Evolutionary conservation across 2,329 filamentous ascomycete species (phyloP), one percentile per base, ranked within the genome.

Genomic region (Exophiala spinifera): DNA sequence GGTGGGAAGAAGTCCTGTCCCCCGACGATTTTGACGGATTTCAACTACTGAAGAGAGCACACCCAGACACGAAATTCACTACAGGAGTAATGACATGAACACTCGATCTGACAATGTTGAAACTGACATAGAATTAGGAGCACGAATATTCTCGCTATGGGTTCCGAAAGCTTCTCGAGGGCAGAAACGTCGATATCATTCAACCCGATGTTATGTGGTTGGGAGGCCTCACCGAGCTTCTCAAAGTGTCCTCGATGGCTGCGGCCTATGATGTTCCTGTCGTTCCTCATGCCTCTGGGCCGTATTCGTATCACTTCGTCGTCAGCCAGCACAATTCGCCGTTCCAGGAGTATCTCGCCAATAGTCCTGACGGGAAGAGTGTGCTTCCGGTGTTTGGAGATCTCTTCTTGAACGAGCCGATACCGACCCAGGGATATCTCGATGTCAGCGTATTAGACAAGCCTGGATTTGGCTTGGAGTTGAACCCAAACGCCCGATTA

Each of bases 191-290:
- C 56, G 91, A 96, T 70, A 95, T 96, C 64, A 84, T 96, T 66
- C 91, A 96, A 74, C 91, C 91, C 13, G 91, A 96, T 67, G 91
- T 96, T 61, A 96, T 96, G 91, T 96, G 91, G 91, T 84, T 96
- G 13, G 91, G 91, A 59, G 91, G 91, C 58, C 72, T 96, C 79
- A 96, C 91, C 1, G 91, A 96, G 73, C 80, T 96, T 54, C 84
- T 96, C 62, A 94, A 90, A 73, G 87, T 96, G 49, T 82, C 90
- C 14, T 87, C 91, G 50, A 87, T 95, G 83, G 91, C 91, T 3
- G 84, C 91, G 3, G 91, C 91, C 19, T 96, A 96, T 72, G 91
- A 96, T 67, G 88, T 96, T 56, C 91, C 91, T 11, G 91, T 96
- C 14, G 89, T 96, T 13, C 91, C 91, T n/a, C 91, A 96, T 69